Conservation (phyloP, 2,329 filamentous ascomycete genomes). For the Calycina herbarum region DNA sequence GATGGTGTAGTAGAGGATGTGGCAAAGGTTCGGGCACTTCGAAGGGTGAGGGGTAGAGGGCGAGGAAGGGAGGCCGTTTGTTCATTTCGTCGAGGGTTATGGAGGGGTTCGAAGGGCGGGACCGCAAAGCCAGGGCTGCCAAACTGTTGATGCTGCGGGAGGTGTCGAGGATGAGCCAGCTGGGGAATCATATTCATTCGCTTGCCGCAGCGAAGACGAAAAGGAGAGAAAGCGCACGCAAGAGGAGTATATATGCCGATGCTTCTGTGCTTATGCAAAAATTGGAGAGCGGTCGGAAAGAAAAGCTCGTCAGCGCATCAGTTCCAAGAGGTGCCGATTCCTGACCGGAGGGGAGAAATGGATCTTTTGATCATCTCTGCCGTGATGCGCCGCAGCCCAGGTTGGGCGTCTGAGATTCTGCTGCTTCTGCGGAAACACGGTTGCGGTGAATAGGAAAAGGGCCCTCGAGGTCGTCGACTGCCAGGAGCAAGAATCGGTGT, state of each 20-base stretch:
- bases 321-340: slow-evolving; percentile 37
- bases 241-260: slow-evolving; percentile 21
- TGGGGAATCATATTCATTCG: slow-evolving; percentile 48
- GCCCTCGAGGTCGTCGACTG: slow-evolving; percentile 17
- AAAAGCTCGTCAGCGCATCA: slow-evolving; percentile 24
- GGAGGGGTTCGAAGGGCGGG: slow-evolving; percentile 30
- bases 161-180: slow-evolving; percentile 43
- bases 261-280: slow-evolving; percentile 20
- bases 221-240: background rate
- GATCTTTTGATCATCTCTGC: slow-evolving; percentile 38
- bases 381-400: slow-evolving; percentile 27
- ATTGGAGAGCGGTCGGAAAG: slow-evolving; percentile 5
- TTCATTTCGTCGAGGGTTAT: slow-evolving; percentile 26
- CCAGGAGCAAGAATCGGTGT: slow-evolving; percentile 5
- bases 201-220: slow-evolving; percentile 19
- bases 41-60: slow-evolving; percentile 30
- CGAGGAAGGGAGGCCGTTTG: slow-evolving; percentile 26
- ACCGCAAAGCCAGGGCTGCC: slow-evolving; percentile 30
- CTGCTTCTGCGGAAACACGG: background rate
- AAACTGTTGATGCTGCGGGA: slow-evolving; percentile 29
- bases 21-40: slow-evolving; percentile 33
- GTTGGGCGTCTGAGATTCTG: slow-evolving; percentile 20
- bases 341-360: slow-evolving; percentile 36
- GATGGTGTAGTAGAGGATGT: slow-evolving; percentile 24
- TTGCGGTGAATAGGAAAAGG: slow-evolving; percentile 7